These are phyloP conservation scores for Pyrus communis DNA, from an alignment of 306 rosid genomes.

Conservation along the genomic window DNA sequence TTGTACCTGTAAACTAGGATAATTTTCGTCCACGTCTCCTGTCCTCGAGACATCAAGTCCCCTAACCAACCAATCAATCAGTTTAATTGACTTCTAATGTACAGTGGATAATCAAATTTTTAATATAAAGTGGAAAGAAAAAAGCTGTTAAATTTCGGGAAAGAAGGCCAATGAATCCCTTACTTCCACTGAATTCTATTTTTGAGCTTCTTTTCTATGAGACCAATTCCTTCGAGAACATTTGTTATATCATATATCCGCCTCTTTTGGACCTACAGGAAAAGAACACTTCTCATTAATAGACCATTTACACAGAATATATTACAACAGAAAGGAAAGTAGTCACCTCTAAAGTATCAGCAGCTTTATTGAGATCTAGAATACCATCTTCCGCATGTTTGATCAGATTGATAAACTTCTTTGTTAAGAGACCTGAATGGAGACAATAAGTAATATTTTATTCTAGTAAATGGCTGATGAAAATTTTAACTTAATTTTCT, in stretches of 20 bases:
- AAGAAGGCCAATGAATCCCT: constrained; percentile 14
- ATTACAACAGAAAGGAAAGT: constrained; percentile 15
- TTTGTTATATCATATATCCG: constrained; percentile 97
- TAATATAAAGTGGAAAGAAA: constrained; percentile 11
- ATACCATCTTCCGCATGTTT: constrained; percentile 85
- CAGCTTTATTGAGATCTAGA: constrained; percentile 80
- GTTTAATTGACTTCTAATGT: constrained; percentile 15
- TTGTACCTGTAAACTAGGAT: constrained; percentile 73
- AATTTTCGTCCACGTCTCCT: constrained; percentile 71
- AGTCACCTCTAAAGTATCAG: constrained; percentile 86
- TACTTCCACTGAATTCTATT: constrained; percentile 99
- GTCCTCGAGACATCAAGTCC: constrained; percentile 80
- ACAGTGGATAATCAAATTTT: constrained; percentile 10
- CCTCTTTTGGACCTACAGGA: constrained; percentile 84
- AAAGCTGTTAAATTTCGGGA: background rate
- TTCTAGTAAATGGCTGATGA: background rate
- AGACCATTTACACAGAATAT: constrained; percentile 15
- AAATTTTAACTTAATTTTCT: background rate
- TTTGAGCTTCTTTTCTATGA: constrained; percentile 93
- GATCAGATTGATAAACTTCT: constrained; percentile 86
- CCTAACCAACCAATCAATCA: constrained; percentile 43
- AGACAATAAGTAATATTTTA: constrained; percentile 1
- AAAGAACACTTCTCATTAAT: constrained; percentile 15
- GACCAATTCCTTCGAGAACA: constrained; percentile 99
- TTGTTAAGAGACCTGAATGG: constrained; percentile 74